A percentile compares a stretch with the other conserved stretches of the same genome.
These are phyloP conservation scores for Plasmodium reichenowi DNA, from an alignment of 169 alveolate species.

Conservation along the genomic window DNA sequence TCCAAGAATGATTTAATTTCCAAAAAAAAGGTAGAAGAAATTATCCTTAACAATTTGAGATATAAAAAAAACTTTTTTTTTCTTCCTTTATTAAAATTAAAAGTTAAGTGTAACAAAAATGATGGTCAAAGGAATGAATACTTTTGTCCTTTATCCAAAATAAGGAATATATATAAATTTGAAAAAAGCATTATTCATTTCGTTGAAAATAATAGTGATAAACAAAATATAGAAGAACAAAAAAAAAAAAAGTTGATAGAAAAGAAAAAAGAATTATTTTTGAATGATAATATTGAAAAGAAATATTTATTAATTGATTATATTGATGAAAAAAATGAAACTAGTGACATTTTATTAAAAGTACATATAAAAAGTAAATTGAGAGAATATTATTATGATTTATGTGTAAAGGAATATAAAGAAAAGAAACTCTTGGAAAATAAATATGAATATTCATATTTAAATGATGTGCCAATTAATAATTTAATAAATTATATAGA, in stretches of 20 bases:
- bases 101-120: background rate
- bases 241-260: background rate
- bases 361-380: constrained; percentile 37
- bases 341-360: constrained; percentile 48
- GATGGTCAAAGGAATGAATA: background rate
- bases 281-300: constrained; percentile 22
- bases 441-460: constrained; percentile 64
- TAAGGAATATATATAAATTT: background rate
- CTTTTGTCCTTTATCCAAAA: background rate
- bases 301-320: constrained; percentile 22
- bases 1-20: too few relatives aligned
- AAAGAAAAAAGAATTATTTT: constrained; percentile 8
- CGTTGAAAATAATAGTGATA: background rate
- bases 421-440: constrained; percentile 46
- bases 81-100: too few relatives aligned
- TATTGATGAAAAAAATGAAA: constrained; percentile 62
- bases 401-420: constrained; percentile 60
- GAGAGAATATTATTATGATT: constrained; percentile 62
- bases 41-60: too few relatives aligned
- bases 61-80: too few relatives aligned
- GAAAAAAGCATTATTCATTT: background rate
- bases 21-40: too few relatives aligned
- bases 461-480: constrained; percentile 67
- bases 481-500: constrained; percentile 69
- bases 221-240: background rate